Conservation (phyloP, 345 rosid genomes). For the Eucalyptus polyanthemos region DNA sequence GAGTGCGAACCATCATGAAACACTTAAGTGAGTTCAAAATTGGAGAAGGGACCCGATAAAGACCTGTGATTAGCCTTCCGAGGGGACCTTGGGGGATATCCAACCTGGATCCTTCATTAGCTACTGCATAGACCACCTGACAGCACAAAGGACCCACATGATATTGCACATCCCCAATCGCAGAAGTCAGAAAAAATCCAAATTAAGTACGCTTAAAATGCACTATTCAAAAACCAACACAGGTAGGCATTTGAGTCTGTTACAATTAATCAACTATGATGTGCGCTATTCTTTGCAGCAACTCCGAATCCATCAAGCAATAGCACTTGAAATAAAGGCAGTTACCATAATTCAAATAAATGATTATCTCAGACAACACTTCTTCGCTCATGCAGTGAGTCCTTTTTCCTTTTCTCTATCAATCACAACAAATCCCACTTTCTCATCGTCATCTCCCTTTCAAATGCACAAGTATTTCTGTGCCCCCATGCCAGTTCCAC, state of each 20-base stretch:
- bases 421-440: neutral
- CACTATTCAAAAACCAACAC: neutral
- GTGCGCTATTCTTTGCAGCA: neutral
- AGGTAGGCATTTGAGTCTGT: neutral
- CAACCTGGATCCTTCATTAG: conserved; percentile 76
- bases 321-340: neutral
- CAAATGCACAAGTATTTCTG: neutral
- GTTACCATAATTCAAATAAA: neutral
- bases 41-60: neutral
- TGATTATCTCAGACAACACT: neutral
- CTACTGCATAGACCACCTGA: conserved; percentile 88
- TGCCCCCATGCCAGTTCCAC: neutral
- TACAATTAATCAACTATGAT: neutral
- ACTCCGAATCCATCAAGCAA: neutral
- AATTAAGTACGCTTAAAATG: neutral
- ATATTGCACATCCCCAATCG: neutral
- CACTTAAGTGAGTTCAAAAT: neutral
- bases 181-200: neutral
- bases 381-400: neutral
- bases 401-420: neutral
- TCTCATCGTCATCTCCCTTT: neutral
- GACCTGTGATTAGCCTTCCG: conserved; percentile 86
- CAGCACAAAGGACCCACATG: neutral
- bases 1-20: neutral
- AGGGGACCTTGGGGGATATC: conserved; percentile 88